Evolutionary conservation across 108 stramenopile species (phyloP), one percentile per base, ranked within the genome.

Genomic region (Phaeodactylum tricornutum): DNA sequence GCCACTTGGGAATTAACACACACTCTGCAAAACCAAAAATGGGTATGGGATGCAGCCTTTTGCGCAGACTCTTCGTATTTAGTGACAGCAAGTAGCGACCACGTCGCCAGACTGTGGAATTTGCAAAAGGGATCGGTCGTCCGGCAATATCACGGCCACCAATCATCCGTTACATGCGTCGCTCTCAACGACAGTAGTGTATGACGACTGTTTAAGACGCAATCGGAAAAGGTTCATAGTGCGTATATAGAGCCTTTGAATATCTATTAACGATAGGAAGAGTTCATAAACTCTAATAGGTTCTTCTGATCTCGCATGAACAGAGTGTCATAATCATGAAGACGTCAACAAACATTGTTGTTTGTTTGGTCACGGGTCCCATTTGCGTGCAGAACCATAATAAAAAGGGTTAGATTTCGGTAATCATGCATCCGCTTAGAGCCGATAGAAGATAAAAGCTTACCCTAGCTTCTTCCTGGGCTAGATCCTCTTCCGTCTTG

Each of bases 51-150:
- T 61, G 92, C 94, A 12, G 94, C 75, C 14, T 99, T 97, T 69
- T 87, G 83, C 36, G 98, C 96, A 14, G 98, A 99, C 64, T 94
- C 92, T 5, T 77, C 71, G 42, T 99, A 96, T 64, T 57, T 99
- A 15, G 93, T 97, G 11, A 94, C 94, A 2, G 95, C 98, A 0
- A 87, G 87, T 27, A 90, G 89, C 32, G 98, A 99, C 52, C 59
- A 85, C 7, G 74, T 77, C 6, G 92, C 96, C 1, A 52, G 90
- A 28, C 72, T 99, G 25, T 99, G 95, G 94, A 95, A 96, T 74
- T 61, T 99, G 28, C 61, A 84, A 26, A 84, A 67, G 16, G 96
- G 96, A 15, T 81, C 81, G 9, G 88, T 94, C 20, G 88, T 97
- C 20, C 59, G 86, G 9, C 76, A 81, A 54, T 99, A 97, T 67